These are phyloP conservation scores for Colletotrichum lupini DNA, from an alignment of 2,329 filamentous ascomycete genomes.

Conservation along the genomic window DNA sequence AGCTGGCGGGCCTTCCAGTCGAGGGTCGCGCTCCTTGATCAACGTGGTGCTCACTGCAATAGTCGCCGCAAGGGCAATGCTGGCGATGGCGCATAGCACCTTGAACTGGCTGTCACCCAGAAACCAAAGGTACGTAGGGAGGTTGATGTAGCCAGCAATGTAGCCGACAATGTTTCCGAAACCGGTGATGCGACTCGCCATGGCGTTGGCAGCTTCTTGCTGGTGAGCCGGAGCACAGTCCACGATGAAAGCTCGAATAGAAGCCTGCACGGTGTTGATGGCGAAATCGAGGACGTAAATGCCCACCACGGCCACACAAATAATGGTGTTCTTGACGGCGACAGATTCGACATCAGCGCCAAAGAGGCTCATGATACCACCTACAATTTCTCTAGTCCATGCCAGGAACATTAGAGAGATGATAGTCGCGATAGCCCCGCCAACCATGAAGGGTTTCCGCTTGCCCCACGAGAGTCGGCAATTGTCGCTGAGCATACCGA, in stretches of 20 bases:
- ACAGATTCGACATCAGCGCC: constrained; percentile 74
- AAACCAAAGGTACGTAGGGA: constrained; percentile 80
- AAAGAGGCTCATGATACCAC: constrained; percentile 75
- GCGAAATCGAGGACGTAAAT: constrained; percentile 94
- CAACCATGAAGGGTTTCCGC: constrained; percentile 84
- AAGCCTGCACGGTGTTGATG: constrained; percentile 97
- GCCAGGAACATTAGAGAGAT: constrained; percentile 75
- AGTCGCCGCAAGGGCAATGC: constrained; percentile 76
- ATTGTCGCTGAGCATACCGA: constrained; percentile 84
- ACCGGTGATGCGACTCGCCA: constrained; percentile 88
- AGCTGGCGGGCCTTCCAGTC: constrained; percentile 72
- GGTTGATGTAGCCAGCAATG: constrained; percentile 84
- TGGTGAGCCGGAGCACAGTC: constrained; percentile 93
- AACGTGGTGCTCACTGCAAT: constrained; percentile 75
- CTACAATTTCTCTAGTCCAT: constrained; percentile 80
- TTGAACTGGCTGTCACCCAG: constrained; percentile 93
- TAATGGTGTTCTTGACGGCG: constrained; percentile 73
- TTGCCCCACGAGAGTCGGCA: constrained; percentile 81
- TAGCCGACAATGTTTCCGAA: constrained; percentile 93
- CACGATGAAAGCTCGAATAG: constrained; percentile 90
- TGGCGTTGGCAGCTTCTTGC: constrained; percentile 92
- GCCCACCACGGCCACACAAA: constrained; percentile 83
- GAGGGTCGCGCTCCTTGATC: constrained; percentile 84
- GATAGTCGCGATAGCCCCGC: constrained; percentile 74
- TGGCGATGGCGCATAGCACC: constrained; percentile 87